Evolutionary conservation across 2,329 filamentous ascomycete genomes (phyloP), one percentile per base, ranked within the genome.

Genomic region (Xylariales sp.): DNA sequence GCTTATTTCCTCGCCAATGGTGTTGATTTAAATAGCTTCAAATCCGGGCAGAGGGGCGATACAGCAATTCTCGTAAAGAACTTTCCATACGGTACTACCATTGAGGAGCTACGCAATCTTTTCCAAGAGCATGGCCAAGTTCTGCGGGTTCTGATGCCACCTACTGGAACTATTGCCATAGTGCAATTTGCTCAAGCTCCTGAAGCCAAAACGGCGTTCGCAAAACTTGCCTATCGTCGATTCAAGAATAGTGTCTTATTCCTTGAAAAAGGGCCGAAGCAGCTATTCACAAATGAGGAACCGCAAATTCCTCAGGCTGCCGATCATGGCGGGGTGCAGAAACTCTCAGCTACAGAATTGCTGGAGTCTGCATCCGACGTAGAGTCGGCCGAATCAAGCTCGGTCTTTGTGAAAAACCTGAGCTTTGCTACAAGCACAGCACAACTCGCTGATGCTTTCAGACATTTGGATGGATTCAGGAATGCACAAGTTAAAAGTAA

Each of bases 401-500:
- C 91, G 5, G 70, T 98, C 13, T 97, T 93, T 62, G 83, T 98
- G 50, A 85, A 89, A 56, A 97, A 97, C 63, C 74, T 98, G 51
- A 94, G 90, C 69, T 98, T 97, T 64, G 70, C 80, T 38, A 98
- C 93, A 3, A 90, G 85, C 10, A 89, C 81, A 34, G 75, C 82
- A 47, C 74, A 78, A 43, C 72, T 98, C 49, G 78, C 79, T 6
- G 84, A 90, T 53, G 75, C 81, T 17, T 97, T 97, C 66, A 74
- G 78, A 45, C 74, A 86, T 38, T 70, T 97, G 38, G 85, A 89
- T 51, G 93, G 93, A 37, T 97, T 97, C 63, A 71, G 93, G 46
- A 88, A 86, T 40, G 91, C 89, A 19, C 78, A 81, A 47, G 89
- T 98, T 48, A 96, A 96, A 69, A 96, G 88, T 17, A 95, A 94